A percentile compares a stretch with the other conserved stretches of the same genome.
These are phyloP conservation scores for Plasmodium relictum DNA, from an alignment of 169 alveolate genomes.

Conservation along the genomic window DNA sequence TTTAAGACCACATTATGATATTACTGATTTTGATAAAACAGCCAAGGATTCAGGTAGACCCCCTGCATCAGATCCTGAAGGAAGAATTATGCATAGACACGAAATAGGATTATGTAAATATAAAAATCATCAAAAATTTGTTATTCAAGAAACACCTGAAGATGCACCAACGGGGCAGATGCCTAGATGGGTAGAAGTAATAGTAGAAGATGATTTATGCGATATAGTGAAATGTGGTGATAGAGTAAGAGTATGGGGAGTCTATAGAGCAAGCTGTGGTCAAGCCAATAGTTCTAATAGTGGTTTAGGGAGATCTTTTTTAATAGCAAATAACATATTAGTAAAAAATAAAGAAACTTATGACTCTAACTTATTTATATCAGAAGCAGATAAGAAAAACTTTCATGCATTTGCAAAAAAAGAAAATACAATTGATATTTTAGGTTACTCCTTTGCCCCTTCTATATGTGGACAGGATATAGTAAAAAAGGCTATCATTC, in stretches of 20 bases:
- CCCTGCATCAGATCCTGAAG: constrained; percentile 84
- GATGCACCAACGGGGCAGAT: constrained; percentile 98
- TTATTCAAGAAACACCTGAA: constrained; percentile 98
- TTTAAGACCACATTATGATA: constrained; percentile 86
- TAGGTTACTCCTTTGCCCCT: constrained; percentile 97
- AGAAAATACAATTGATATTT: constrained; percentile 91
- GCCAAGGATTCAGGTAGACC: constrained; percentile 83
- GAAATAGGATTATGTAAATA: constrained; percentile 96
- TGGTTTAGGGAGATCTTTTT: constrained; percentile 93
- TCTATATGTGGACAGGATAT: constrained; percentile 97
- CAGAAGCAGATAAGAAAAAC: constrained; percentile 84
- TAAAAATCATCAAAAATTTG: constrained; percentile 93
- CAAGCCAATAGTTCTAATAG: constrained; percentile 84
- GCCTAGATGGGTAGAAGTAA: constrained; percentile 97
- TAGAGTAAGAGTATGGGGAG: constrained; percentile 98
- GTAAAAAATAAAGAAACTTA: constrained; percentile 80
- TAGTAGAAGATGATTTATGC: constrained; percentile 95
- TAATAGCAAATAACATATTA: constrained; percentile 93
- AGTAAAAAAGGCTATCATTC: constrained; percentile 94
- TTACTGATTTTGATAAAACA: constrained; percentile 84
- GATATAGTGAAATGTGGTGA: constrained; percentile 87
- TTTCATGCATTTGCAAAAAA: constrained; percentile 82
- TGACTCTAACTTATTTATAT: constrained; percentile 77
- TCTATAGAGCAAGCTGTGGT: constrained; percentile 93
- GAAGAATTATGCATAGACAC: constrained; percentile 84